Base-by-base conservation (phyloP, 2,329 filamentous ascomycete species). In the Rutstroemia sp. region DNA sequence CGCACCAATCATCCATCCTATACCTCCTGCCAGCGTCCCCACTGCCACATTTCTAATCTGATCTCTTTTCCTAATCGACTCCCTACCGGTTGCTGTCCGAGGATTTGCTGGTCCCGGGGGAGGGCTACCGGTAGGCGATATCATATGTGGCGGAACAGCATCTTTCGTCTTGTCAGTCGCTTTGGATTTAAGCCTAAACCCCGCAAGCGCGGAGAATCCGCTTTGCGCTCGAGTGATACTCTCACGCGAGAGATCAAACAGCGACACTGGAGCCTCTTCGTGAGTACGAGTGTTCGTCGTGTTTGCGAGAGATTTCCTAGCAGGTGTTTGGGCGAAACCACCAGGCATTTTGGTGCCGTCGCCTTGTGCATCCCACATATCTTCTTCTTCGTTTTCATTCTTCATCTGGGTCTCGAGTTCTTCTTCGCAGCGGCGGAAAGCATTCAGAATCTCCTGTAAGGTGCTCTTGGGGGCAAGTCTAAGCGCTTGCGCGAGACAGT, bases 381-480 rank as follows among this genome's bases (percentile, higher is more conserved):
- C 75, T 65, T 90, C 88, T 44, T 80, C 80, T 55, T 80, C 82
- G 4, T 81, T 80, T 64, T 92, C 88, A 37, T 83, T 79, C 50
- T 79, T 79, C 14, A 89, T 75, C 3, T 87, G 77, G 0, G 78
- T 77, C 51, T 85, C 84, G 51, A 89, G 81, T 67, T 92, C 87
- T 64, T 89, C 86, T 66, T 95, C 89, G 61, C 87, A 91, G 46
- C 86, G 79, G 12, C 87, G 82, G 75, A 88, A 94, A 1, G 82
- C 84, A 50, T 83, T 84, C 3, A 94, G 73, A 14, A 94, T 87
- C 61, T 90, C 87, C 58, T 88, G 84, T 0, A 94, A 77, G 12
- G 87, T 82, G 0, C 78, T 74, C 0, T 83, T 73, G 1, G 89
- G 89, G 0, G 88, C 88, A 50, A 92, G 80, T 8, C 89, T 79